Base-by-base conservation (phyloP, 2,329 filamentous ascomycete genomes). In the Fusarium veterinarium region DNA sequence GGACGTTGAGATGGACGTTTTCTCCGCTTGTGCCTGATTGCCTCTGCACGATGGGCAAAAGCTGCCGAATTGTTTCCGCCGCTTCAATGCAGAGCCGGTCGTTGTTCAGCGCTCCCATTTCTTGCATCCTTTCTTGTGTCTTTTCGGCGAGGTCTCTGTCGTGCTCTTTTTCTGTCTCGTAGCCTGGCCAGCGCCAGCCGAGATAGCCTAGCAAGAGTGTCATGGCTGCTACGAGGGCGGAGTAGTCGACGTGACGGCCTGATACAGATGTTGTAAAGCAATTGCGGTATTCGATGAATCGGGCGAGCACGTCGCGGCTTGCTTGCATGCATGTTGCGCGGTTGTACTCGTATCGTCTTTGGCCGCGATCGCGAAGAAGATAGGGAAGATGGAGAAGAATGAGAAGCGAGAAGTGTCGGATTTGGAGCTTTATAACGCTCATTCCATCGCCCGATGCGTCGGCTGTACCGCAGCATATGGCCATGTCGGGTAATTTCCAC, bases 371-470 rank as follows among this genome's bases (percentile, higher is more conserved):
- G 30, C 81, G 83, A 16, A 89, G 81, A 78, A 90, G 85, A 67
- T 87, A 89, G 0, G 88, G 88, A 3, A 90, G 81, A 66, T 90
- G 88, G 0, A 90, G 82, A 13, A 87, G 82, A 38, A 87, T 83
- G 12, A 89, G 78, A 6, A 89, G 81, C 38, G 85, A 83, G 71
- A 86, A 84, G 67, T 89, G 86, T 5, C 84, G 81, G 49, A 89
- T 81, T 64, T 90, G 88, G 11, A 85, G 76, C 74, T 86, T 83
- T 11, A 85, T 71, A 9, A 81, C 80, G 9, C 77, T 65, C 38
- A 80, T 60, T 5, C 78, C 70, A 31, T 72, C 64, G 46, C 63
- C 58, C 41, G 67, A 69, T 19, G 41, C 30, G 37, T 78, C 68
- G 4, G 75, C 60, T n/a, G 75, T 56, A 19, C 35, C 51, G 55